Evolutionary conservation across 176 grass and related monocot genomes (phyloP).

Genomic region (Aegilops sharonensis): DNA sequence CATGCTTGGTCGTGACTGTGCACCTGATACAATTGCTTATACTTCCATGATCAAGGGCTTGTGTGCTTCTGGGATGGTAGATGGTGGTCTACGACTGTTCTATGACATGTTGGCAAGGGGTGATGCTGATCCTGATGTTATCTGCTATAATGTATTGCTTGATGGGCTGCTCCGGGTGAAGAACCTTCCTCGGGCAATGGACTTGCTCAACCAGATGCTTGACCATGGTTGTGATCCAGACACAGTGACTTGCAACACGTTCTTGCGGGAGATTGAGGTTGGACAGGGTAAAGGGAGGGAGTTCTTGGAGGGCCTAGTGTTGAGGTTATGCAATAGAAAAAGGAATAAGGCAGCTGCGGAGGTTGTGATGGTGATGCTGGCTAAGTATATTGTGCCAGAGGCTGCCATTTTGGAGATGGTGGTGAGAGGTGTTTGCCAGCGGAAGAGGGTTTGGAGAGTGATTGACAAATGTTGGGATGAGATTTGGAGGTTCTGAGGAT

Average conservation of each 20-base stretch:
- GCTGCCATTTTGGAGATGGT: constrained; percentile 50
- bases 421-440: constrained; percentile 51
- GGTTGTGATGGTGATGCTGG: constrained; percentile 67
- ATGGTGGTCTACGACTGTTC: constrained; percentile 67
- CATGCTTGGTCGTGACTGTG: constrained; percentile 66
- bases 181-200: constrained; percentile 51
- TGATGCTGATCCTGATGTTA: constrained; percentile 58
- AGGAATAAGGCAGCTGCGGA: constrained; percentile 54
- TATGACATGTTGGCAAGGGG: constrained; percentile 66
- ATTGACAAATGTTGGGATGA: constrained; percentile 71
- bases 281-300: constrained; percentile 42
- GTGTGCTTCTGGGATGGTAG: constrained; percentile 67
- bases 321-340: constrained; percentile 63
- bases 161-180: constrained; percentile 55
- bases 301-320: constrained; percentile 78
- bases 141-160: constrained; percentile 74
- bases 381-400: constrained; percentile 65
- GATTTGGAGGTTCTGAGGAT: constrained; percentile 58
- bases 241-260: constrained; percentile 69
- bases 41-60: constrained; percentile 91
- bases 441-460: constrained; percentile 41
- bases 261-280: constrained; percentile 49
- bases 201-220: constrained; percentile 75
- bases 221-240: constrained; percentile 82
- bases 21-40: constrained; percentile 75